Conservation (phyloP, 495 filamentous ascomycete genomes). For the Bacidia gigantensis region DNA sequence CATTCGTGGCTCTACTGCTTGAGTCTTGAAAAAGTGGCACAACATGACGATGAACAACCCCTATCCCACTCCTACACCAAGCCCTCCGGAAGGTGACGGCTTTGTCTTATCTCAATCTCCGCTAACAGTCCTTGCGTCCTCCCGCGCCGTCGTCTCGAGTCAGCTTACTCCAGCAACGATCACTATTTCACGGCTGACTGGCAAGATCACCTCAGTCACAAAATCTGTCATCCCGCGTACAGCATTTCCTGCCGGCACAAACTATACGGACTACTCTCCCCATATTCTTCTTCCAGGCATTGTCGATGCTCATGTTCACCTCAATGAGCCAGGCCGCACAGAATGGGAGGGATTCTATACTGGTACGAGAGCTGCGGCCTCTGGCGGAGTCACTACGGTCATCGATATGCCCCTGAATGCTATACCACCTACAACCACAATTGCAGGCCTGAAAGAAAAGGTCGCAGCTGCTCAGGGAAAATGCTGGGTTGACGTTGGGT, state of each 20-base stretch:
- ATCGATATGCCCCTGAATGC: constrained; percentile 98
- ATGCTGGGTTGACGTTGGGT: constrained; percentile 98
- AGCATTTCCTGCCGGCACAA: constrained; percentile 56
- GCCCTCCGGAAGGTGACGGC: constrained; percentile 14
- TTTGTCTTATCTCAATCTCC: constrained; percentile 15
- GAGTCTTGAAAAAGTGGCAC: background rate
- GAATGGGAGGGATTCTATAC: constrained; percentile 99
- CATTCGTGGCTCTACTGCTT: too few species aligned
- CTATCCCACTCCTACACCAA: constrained; percentile 18
- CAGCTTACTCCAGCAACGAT: constrained; percentile 65
- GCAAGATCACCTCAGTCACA: constrained; percentile 73
- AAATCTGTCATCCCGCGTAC: constrained; percentile 54
- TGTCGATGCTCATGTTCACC: constrained; percentile 93
- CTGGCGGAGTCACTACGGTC: constrained; percentile 94
- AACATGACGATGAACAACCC: background rate
- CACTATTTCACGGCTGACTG: constrained; percentile 59
- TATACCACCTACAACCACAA: constrained; percentile 89
- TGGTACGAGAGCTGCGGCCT: constrained; percentile 84
- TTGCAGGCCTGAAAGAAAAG: constrained; percentile 71
- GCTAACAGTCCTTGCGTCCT: constrained; percentile 67
- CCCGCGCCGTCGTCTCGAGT: constrained; percentile 57
- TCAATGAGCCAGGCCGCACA: constrained; percentile 93
- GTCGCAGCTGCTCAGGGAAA: constrained; percentile 70
- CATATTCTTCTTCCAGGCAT: constrained; percentile 77
- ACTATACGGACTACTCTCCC: constrained; percentile 78